phyloP scores from a whole-genome alignment of 2,329 filamentous ascomycete species.

The Trichoderma oligosporum region DNA sequence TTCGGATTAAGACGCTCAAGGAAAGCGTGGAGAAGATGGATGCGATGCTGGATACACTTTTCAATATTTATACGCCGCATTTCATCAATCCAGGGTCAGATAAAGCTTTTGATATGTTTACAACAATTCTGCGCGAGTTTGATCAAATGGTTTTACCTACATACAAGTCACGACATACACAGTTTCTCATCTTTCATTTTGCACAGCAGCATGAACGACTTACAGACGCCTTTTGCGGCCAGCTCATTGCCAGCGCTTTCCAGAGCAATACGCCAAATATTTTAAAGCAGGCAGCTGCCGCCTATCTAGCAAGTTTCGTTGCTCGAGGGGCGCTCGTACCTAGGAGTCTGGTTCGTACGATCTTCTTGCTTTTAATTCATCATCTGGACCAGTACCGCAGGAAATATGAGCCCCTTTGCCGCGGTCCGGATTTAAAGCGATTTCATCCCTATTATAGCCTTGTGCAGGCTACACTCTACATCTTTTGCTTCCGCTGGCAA shows the following conservation, averaged over 20 bases:
- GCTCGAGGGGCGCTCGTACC: constrained; percentile 82
- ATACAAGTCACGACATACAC: constrained; percentile 86
- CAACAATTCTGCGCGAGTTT: constrained; percentile 80
- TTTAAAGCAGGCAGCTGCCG: constrained; percentile 77
- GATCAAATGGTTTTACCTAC: constrained; percentile 83
- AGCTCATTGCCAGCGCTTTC: constrained; percentile 51
- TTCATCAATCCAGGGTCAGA: constrained; percentile 67
- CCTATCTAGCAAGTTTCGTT: constrained; percentile 92
- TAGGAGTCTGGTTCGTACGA: constrained; percentile 69
- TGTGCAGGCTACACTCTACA: constrained; percentile 86
- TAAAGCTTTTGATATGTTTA: constrained; percentile 68
- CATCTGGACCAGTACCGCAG: constrained; percentile 73
- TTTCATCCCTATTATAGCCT: constrained; percentile 84
- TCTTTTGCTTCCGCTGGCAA: constrained; percentile 97
- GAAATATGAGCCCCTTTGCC: constrained; percentile 68
- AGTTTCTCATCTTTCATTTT: constrained; percentile 95
- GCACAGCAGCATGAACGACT: constrained; percentile 76
- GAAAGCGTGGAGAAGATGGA: constrained; percentile 90
- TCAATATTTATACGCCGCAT: constrained; percentile 71
- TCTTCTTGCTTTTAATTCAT: constrained; percentile 73
- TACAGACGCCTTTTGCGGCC: constrained; percentile 77
- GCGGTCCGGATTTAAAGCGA: constrained; percentile 77
- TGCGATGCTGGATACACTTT: constrained; percentile 80
- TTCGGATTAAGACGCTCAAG: constrained; percentile 66
- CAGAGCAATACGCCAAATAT: constrained; percentile 66